Percentiles rank a stretch among this genome's conserved stretches.
Conservation (phyloP, 163 green algal species). For the Volvox carteri region DNA sequence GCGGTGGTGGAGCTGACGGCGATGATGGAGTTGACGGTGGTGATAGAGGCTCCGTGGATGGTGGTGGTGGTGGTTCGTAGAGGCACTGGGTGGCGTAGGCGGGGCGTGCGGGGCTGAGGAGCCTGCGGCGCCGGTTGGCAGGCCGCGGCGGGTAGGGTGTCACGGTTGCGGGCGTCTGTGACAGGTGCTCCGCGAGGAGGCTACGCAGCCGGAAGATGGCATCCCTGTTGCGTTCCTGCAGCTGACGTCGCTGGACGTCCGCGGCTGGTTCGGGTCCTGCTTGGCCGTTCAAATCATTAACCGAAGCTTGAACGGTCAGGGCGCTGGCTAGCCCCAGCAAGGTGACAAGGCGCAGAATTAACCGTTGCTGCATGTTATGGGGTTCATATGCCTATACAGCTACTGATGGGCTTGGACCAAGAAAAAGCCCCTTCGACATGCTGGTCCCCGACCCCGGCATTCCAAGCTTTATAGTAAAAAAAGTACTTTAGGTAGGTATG, state of each 20-base stretch:
- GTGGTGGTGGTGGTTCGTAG: constrained; percentile 15
- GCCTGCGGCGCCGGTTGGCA: constrained; percentile 4
- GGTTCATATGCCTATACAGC: background rate
- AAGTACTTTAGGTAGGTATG: too few species aligned
- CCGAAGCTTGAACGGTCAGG: background rate
- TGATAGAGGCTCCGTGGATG: background rate
- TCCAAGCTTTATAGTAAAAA: too few species aligned
- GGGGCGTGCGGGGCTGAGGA: background rate
- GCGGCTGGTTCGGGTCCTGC: background rate
- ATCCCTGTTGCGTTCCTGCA: constrained; percentile 6
- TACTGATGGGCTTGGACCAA: background rate
- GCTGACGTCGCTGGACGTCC: background rate
- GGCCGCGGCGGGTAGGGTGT: background rate
- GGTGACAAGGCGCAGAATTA: background rate
- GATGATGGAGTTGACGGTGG: background rate
- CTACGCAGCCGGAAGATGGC: background rate
- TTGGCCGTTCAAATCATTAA: background rate
- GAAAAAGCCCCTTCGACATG: constrained; percentile 31
- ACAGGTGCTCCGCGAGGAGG: constrained; percentile 11
- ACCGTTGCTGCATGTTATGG: background rate
- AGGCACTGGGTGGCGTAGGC: constrained; percentile 41
- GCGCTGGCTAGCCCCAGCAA: background rate
- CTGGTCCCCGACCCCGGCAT: background rate
- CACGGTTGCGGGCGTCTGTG: background rate
- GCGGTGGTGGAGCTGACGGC: background rate